phyloP scores from a whole-genome alignment of 805 yeast genomes.

The Kregervanrija delftensis region DNA sequence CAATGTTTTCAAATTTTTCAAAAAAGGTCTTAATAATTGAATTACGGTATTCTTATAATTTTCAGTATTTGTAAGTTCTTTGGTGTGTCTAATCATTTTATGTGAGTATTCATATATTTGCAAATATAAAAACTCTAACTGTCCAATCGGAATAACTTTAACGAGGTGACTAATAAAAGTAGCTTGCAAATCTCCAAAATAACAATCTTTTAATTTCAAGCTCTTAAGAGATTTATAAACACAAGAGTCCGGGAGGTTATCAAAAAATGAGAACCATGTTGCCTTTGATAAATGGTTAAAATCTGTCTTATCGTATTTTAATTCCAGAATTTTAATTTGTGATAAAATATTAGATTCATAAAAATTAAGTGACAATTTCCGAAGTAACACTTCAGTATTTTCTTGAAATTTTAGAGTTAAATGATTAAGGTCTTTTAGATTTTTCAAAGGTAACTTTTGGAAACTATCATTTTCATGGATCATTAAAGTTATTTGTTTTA shows the following conservation, averaged over 20 bases:
- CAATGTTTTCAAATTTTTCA: conserved; percentile 13
- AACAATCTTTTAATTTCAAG: conserved; percentile 18
- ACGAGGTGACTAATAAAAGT: conserved; percentile 27
- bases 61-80: neutral
- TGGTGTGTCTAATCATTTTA: conserved; percentile 13
- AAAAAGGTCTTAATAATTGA: conserved; percentile 12
- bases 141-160: conserved; percentile 27
- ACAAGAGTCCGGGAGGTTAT: neutral
- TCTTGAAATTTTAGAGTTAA: conserved; percentile 18
- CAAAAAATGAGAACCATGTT: conserved; percentile 25
- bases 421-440: conserved; percentile 6
- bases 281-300: conserved; percentile 19
- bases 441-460: conserved; percentile 1
- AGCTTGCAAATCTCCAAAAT: conserved; percentile 16
- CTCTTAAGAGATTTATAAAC: conserved; percentile 11
- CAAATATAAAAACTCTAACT: conserved; percentile 13
- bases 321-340: conserved; percentile 11
- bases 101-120: conserved; percentile 23
- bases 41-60: conserved; percentile 7
- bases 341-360: conserved; percentile 1
- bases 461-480: conserved; percentile 8
- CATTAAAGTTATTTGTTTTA: conserved; percentile 10
- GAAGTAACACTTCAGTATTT: conserved; percentile 14
- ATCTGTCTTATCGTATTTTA: conserved; percentile 16
- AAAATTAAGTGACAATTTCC: conserved; percentile 7